Percentiles rank a stretch among this genome's conserved stretches.
Conservation (phyloP, 1,284 basidiomycete genomes). For the Sanghuangporus baumii region DNA sequence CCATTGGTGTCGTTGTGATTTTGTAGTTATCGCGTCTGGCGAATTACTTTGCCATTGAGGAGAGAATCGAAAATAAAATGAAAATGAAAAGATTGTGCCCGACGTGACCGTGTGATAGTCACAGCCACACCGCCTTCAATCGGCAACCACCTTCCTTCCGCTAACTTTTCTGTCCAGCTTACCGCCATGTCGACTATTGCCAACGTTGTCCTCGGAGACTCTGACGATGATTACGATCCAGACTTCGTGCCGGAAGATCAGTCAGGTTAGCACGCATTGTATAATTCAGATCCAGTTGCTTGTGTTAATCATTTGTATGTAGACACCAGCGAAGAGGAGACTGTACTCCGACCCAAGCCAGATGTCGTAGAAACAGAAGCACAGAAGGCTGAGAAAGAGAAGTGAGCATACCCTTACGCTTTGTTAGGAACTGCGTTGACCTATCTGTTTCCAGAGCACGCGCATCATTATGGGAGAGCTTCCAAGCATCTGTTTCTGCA, state of each 20-base stretch:
- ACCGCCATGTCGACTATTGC: constrained; percentile 9
- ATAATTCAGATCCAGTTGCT: constrained; percentile 5
- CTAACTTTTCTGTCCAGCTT: neutral
- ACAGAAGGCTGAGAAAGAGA: constrained; percentile 30
- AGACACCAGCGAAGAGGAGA: constrained; percentile 29
- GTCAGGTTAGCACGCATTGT: constrained; percentile 28
- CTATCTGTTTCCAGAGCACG: constrained; percentile 33
- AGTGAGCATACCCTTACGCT: neutral
- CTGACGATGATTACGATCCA: constrained; percentile 55
- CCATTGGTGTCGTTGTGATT: neutral
- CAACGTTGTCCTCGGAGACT: constrained; percentile 7
- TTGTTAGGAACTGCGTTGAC: neutral
- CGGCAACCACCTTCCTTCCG: neutral
- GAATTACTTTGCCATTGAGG: neutral
- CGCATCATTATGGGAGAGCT: constrained; percentile 53
- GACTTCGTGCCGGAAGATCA: constrained; percentile 57
- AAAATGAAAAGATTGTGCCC: neutral
- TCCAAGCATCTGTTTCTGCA: constrained; percentile 45
- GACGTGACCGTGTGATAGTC: neutral
- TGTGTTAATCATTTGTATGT: neutral
- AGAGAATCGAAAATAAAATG: neutral
- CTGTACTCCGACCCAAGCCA: constrained; percentile 21
- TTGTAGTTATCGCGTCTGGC: too few species aligned
- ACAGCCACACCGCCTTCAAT: neutral
- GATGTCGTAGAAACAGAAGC: constrained; percentile 37